Conservation (phyloP, 2,329 filamentous ascomycete species). For the Periconia macrospinosa region DNA sequence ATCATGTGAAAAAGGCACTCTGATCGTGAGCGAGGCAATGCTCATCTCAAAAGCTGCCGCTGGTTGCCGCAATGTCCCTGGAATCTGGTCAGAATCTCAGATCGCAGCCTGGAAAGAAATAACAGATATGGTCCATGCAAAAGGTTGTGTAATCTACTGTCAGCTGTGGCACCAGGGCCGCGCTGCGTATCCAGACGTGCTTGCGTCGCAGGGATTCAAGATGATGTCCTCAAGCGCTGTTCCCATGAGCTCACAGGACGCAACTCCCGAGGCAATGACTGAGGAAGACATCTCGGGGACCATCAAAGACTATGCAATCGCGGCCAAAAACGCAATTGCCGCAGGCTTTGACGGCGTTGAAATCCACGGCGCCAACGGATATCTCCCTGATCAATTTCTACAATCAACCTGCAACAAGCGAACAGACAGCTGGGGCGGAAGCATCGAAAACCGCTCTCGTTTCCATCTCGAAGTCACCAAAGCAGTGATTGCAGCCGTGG, state of each 20-base stretch:
- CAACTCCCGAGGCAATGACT: conserved; percentile 34
- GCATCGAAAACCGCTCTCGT: conserved; percentile 52
- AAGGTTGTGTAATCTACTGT: conserved; percentile 59
- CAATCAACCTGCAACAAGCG: conserved; percentile 59
- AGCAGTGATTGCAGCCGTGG: conserved; percentile 53
- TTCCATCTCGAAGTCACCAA: conserved; percentile 57
- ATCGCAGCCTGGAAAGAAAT: conserved; percentile 60
- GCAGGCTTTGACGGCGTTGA: conserved; percentile 65
- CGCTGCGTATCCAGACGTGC: conserved; percentile 43
- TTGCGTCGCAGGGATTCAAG: conserved; percentile 28
- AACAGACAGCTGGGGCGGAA: conserved; percentile 52
- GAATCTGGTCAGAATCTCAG: conserved; percentile 53
- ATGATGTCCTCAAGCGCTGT: conserved; percentile 35
- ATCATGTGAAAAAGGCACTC: conserved; percentile 53
- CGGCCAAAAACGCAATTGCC: conserved; percentile 48
- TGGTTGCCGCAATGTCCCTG: conserved; percentile 54
- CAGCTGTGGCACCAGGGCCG: conserved; percentile 65
- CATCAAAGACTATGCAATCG: conserved; percentile 39
- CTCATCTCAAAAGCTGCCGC: conserved; percentile 50
- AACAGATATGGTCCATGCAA: conserved; percentile 61
- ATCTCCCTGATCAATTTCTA: conserved; percentile 68
- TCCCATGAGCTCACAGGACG: conserved; percentile 26
- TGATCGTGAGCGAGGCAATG: conserved; percentile 61
- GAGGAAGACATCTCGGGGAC: conserved; percentile 38
- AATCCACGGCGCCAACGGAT: conserved; percentile 62